Evolutionary conservation across 1,284 basidiomycete genomes (phyloP), one percentile per base, ranked within the genome.

Genomic region (Kalmanozyma brasiliensis): DNA sequence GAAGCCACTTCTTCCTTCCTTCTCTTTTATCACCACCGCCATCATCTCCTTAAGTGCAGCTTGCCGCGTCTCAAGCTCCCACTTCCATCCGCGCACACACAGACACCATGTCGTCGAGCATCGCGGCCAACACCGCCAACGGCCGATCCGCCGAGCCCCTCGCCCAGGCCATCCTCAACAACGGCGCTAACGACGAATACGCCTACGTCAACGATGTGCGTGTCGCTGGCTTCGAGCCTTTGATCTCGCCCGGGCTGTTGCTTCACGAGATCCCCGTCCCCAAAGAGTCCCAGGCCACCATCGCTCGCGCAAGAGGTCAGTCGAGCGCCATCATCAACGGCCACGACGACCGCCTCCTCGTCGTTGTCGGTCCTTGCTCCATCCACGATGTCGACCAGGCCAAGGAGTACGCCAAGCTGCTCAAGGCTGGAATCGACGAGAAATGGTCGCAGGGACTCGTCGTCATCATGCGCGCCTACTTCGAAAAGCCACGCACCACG

Each of bases 391-490:
- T 92, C 4, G 88, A 90, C 44, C 91, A 94, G 82, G 94, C 95
- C 4, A 84, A 94, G 62, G 91, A 94, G 82, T 98, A 98, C 82
- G 94, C 94, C 29, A 85, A 85, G 26, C 52, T 70, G 35, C 69
- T 80, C 59, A 66, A 74, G 40, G 70, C 59, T 19, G 63, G 60
- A 11, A 74, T 71, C 38, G 51, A 60, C 8, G 69, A 90, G 82
- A 58, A 63, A 35, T 65, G 62, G 62, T 59, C 62, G 43, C 88
- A 87, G 84, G 85, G 95, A 76, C 86, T 98, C 43, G 87, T 93
- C 79, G 90, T 98, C 80, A 84, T 98, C 82, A 98, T 98, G 95
- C 88, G 95, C 36, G 90, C 93, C 66, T 98, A 98, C 88, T 97
- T 98, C 55, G 83, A 84, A 59, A 84, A 93, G 88, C 92, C 92